Evolutionary conservation across 2,329 filamentous ascomycete species (phyloP).

Genomic region (Clarireedia monteithiana): DNA sequence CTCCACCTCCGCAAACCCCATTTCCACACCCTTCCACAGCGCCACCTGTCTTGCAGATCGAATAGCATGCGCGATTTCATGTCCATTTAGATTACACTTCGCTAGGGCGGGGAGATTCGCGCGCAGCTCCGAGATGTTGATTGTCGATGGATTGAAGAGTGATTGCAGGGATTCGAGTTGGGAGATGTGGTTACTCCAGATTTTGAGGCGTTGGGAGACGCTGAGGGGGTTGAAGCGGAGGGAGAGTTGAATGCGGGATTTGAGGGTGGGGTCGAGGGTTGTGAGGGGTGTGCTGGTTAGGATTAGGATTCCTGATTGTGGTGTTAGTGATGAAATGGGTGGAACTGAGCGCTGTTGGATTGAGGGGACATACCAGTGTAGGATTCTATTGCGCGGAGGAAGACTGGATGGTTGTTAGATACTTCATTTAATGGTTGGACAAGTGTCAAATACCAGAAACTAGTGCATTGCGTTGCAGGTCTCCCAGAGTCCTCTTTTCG

Average conservation of each 20-base stretch:
- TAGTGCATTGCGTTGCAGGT: slow-evolving; percentile 5
- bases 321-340: background rate
- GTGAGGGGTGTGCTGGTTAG: slow-evolving; percentile 35
- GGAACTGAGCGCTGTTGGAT: background rate
- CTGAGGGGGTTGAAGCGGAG: slow-evolving; percentile 21
- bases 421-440: background rate
- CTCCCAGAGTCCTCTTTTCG: slow-evolving; percentile 1
- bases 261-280: slow-evolving; percentile 32
- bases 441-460: background rate
- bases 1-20: slow-evolving; percentile 3
- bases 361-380: slow-evolving; percentile 19
- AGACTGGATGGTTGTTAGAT: slow-evolving; percentile 14
- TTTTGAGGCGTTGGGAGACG: slow-evolving; percentile 1
- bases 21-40: slow-evolving; percentile 2
- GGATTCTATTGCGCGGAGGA: slow-evolving; percentile 34
- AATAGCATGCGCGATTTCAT: slow-evolving; percentile 5
- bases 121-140: slow-evolving; percentile 4
- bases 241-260: slow-evolving; percentile 29
- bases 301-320: slow-evolving; percentile 31
- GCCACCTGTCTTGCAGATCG: slow-evolving; percentile 11
- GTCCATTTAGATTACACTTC: slow-evolving; percentile 5
- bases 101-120: background rate
- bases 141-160: background rate
- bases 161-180: slow-evolving; percentile 35
- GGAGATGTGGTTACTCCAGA: slow-evolving; percentile 11